phyloP scores from a whole-genome alignment of 2,329 filamentous ascomycete genomes.

The Epichloe coenophiala region DNA sequence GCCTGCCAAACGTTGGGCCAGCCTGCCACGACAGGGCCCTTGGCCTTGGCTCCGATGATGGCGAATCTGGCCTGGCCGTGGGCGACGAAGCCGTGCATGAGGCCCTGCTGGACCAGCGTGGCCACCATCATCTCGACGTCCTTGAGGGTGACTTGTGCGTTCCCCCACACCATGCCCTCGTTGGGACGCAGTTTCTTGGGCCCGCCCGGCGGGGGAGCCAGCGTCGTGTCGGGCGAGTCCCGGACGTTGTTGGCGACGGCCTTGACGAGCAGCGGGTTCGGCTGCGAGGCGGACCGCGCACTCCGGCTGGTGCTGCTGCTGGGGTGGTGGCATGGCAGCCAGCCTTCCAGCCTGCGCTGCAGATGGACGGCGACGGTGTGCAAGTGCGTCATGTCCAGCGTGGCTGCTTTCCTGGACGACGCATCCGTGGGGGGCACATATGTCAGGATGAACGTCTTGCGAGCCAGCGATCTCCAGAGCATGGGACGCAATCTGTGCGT shows the following conservation, averaged over 20 bases:
- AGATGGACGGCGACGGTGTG: constrained; percentile 49
- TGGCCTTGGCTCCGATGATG: constrained; percentile 62
- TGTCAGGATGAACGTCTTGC: constrained; percentile 64
- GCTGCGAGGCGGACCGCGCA: constrained; percentile 23
- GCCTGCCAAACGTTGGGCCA: constrained; percentile 66
- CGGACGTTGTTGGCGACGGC: constrained; percentile 34
- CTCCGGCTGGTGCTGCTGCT: too few relatives aligned
- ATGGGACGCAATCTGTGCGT: constrained; percentile 66
- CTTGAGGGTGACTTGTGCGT: constrained; percentile 41
- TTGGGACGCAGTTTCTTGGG: constrained; percentile 37
- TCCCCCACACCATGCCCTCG: constrained; percentile 51
- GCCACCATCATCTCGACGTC: constrained; percentile 70
- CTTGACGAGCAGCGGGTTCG: constrained; percentile 38
- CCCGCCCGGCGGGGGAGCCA: constrained; percentile 34
- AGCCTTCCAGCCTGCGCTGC: constrained; percentile 50
- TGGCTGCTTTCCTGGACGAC: constrained; percentile 51
- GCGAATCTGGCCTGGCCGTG: constrained; percentile 67
- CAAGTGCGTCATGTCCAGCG: constrained; percentile 59
- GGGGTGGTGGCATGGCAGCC: too few relatives aligned
- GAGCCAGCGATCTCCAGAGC: constrained; percentile 70
- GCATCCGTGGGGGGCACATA: constrained; percentile 52
- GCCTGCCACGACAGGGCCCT: constrained; percentile 51
- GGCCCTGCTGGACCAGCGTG: constrained; percentile 63
- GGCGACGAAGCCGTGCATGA: constrained; percentile 74
- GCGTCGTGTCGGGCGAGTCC: constrained; percentile 24